A percentile compares a stretch with the other conserved stretches of the same genome.
Conservation (phyloP, 1,284 basidiomycete species). For the Ustanciosporium gigantosporum region DNA sequence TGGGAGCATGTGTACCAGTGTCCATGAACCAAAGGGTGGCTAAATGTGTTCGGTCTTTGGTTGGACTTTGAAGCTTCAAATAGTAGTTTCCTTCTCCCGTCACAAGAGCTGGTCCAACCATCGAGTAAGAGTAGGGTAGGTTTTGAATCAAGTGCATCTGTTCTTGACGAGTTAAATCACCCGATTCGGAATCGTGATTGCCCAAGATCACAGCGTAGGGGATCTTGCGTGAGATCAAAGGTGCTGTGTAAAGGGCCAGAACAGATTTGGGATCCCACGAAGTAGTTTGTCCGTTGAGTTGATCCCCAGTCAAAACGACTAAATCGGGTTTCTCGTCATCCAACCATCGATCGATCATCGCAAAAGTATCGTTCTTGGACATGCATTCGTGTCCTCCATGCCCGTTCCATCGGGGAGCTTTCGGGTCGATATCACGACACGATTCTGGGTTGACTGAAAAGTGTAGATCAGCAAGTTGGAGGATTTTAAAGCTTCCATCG, state of each 20-base stretch:
- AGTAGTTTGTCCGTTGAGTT: conserved; percentile 69
- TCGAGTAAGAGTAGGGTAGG: conserved; percentile 81
- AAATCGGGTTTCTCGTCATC: conserved; percentile 84
- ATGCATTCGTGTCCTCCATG: conserved; percentile 10
- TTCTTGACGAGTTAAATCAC: conserved; percentile 46
- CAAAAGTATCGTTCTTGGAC: conserved; percentile 43
- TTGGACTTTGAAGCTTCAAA: conserved; percentile 16
- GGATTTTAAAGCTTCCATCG: conserved; percentile 55
- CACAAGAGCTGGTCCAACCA: conserved; percentile 76
- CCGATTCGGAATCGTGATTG: conserved; percentile 69
- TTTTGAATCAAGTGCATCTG: conserved; percentile 73
- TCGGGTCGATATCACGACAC: conserved; percentile 40
- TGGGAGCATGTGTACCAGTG: conserved; percentile 68
- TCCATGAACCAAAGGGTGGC: conserved; percentile 91
- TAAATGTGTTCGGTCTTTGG: conserved; percentile 71
- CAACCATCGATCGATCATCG: conserved; percentile 45
- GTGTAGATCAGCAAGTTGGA: conserved; percentile 57
- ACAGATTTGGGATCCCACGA: conserved; percentile 85
- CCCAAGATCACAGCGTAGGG: conserved; percentile 88
- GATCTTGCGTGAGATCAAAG: conserved; percentile 74
- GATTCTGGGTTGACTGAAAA: conserved; percentile 46
- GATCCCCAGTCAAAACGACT: conserved; percentile 68
- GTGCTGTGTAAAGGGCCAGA: conserved; percentile 80
- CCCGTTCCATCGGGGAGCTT: conserved; percentile 12
- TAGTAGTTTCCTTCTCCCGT: conserved; percentile 57